phyloP scores from a whole-genome alignment of 306 rosid species.

The Herpetospermum pedunculosum region DNA sequence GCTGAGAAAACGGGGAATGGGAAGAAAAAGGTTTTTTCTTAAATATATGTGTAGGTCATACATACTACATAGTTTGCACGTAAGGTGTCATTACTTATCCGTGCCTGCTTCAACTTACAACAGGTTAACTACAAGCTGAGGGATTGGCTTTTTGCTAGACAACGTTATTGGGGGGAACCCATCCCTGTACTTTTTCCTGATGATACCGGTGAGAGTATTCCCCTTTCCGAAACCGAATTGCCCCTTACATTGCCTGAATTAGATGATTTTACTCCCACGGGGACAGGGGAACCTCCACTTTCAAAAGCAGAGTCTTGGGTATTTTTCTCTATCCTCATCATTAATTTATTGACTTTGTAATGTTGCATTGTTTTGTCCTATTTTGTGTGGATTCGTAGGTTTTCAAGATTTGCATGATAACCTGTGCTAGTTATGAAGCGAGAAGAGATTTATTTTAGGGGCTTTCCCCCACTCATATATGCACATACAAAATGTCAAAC shows the following conservation, averaged over 20 bases:
- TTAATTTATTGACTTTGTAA: background rate
- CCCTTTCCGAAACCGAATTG: conserved; percentile 63
- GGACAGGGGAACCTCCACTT: conserved; percentile 94
- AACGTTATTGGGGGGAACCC: conserved; percentile 99
- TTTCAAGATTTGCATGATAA: background rate
- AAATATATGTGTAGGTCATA: background rate
- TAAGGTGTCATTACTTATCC: background rate
- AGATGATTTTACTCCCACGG: conserved; percentile 93
- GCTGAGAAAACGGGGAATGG: conserved; percentile 79
- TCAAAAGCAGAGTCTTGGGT: conserved; percentile 87
- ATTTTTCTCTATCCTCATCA: background rate
- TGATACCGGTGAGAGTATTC: conserved; percentile 55
- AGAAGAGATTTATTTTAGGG: background rate
- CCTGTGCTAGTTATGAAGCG: background rate
- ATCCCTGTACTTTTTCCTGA: conserved; percentile 85
- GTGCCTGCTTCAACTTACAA: conserved; percentile 12
- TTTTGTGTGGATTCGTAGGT: background rate
- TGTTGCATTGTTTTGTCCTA: background rate
- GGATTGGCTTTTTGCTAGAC: conserved; percentile 99
- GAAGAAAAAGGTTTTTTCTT: conserved; percentile 57
- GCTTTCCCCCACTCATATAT: background rate
- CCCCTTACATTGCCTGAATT: conserved; percentile 87
- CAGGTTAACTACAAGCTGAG: conserved; percentile 93
- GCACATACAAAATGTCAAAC: background rate
- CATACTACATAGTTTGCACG: background rate